phyloP scores from a whole-genome alignment of 352 stramenopile species.

The Phytophthora pini region DNA sequence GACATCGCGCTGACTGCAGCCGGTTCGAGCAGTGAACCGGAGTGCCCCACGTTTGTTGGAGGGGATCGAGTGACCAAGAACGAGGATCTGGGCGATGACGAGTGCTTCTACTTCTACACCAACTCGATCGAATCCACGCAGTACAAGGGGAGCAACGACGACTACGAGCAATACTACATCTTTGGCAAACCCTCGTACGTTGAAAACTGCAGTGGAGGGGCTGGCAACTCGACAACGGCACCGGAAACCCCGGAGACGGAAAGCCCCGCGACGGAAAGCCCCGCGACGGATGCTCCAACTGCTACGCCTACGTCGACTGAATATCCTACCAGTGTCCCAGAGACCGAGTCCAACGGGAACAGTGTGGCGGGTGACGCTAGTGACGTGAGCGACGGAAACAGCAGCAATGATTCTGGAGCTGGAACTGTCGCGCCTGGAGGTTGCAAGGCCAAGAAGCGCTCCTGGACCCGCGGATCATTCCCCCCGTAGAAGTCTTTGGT shows the following conservation, averaged over 20 bases:
- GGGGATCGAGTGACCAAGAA: conserved; percentile 62
- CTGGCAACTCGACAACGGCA: conserved; percentile 19
- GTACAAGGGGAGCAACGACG: conserved; percentile 56
- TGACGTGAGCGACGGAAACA: conserved; percentile 1
- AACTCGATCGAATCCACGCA: conserved; percentile 50
- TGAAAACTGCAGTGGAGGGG: conserved; percentile 44
- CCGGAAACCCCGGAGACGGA: conserved; percentile 2
- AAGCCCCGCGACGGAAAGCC: neutral
- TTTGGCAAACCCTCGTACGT: conserved; percentile 58
- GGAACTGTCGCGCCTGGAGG: conserved; percentile 16
- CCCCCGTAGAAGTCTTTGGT: neutral
- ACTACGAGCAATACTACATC: conserved; percentile 54
- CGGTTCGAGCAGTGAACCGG: conserved; percentile 36
- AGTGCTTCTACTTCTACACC: conserved; percentile 73
- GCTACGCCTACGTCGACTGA: conserved; percentile 6
- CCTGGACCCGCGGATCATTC: conserved; percentile 6
- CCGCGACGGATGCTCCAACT: conserved; percentile 2
- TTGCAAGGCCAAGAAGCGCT: conserved; percentile 22
- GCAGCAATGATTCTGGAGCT: conserved; percentile 2
- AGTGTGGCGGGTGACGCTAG: conserved; percentile 16
- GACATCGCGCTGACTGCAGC: conserved; percentile 58
- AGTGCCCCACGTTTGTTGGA: conserved; percentile 55
- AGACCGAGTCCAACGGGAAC: conserved; percentile 2
- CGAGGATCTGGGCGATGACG: conserved; percentile 35
- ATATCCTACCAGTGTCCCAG: neutral